Conservation (phyloP, 2,329 filamentous ascomycete species). For the Orbilia ellipsospora region DNA sequence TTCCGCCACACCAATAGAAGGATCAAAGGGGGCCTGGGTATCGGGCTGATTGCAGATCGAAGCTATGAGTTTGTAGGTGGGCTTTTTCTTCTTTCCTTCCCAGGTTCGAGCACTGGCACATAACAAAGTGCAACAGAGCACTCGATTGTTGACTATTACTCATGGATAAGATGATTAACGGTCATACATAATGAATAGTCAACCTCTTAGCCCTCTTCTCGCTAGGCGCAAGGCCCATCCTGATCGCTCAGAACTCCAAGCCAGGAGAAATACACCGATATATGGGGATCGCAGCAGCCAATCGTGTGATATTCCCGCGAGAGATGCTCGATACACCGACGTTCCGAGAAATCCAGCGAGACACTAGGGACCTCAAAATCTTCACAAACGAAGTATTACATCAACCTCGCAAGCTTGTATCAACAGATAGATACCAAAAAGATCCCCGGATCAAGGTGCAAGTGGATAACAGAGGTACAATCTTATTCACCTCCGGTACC, state of each 20-base stretch:
- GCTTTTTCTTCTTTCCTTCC: slow-evolving; percentile 20
- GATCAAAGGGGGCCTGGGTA: slow-evolving; percentile 4
- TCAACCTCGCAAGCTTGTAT: not conserved
- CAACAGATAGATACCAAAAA: not conserved
- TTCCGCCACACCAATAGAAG: not conserved
- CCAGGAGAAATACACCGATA: slow-evolving; percentile 16
- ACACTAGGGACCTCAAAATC: not conserved
- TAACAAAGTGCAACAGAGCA: not conserved
- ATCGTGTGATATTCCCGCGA: slow-evolving; percentile 15
- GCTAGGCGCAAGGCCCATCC: slow-evolving; percentile 28
- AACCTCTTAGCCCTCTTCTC: slow-evolving; percentile 35
- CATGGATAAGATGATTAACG: not conserved
- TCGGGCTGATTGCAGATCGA: slow-evolving; percentile 43
- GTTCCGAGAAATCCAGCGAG: slow-evolving; percentile 7
- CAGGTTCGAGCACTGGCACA: not conserved
- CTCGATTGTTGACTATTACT: not conserved
- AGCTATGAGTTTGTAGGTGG: slow-evolving; percentile 56
- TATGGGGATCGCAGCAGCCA: slow-evolving; percentile 14
- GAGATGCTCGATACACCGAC: slow-evolving; percentile 2
- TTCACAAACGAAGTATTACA: slow-evolving; percentile 1
- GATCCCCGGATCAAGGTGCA: not conserved
- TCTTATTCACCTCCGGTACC: slow-evolving; percentile 49
- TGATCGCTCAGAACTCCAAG: slow-evolving; percentile 33
- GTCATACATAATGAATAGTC: slow-evolving; percentile 6
- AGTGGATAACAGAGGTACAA: slow-evolving; percentile 13